Evolutionary conservation across 2,329 filamentous ascomycete genomes (phyloP).

Genomic region (Daldinia sp.): DNA sequence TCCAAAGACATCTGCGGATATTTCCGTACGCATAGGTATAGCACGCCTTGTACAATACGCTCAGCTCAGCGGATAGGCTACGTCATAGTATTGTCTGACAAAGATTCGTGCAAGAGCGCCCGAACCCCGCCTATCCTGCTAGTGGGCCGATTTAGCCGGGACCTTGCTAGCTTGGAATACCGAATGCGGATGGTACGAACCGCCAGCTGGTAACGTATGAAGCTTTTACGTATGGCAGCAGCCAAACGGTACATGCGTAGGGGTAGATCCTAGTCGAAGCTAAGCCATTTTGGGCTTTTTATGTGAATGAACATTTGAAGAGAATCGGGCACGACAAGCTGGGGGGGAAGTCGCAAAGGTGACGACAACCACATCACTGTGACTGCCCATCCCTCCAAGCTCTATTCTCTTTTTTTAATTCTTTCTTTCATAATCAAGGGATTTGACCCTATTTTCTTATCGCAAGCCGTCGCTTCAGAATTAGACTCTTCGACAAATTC

Average conservation of each 20-base stretch:
- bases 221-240: neutral
- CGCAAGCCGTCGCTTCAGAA: conserved; percentile 1
- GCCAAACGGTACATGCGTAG: conserved; percentile 5
- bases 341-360: conserved; percentile 29
- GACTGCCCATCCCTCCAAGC: conserved; percentile 15
- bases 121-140: conserved; percentile 23
- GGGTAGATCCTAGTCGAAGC: conserved; percentile 16
- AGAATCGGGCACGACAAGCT: conserved; percentile 19
- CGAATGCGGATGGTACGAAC: conserved; percentile 28
- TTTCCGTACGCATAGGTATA: neutral
- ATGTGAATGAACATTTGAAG: no score
- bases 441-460: neutral
- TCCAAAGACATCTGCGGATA: neutral
- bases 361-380: conserved; percentile 37
- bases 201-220: conserved; percentile 8
- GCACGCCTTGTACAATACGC: no score
- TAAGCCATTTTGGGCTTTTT: conserved; percentile 22
- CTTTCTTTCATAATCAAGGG: neutral
- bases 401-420: conserved; percentile 4
- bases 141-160: neutral
- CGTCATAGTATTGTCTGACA: conserved; percentile 28
- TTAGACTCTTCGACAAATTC: conserved; percentile 7
- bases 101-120: conserved; percentile 10
- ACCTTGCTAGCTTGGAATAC: conserved; percentile 10
- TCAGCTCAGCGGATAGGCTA: neutral